Base-by-base conservation (phyloP, 2,329 filamentous ascomycete genomes). In the Aspergillus sclerotialis region DNA sequence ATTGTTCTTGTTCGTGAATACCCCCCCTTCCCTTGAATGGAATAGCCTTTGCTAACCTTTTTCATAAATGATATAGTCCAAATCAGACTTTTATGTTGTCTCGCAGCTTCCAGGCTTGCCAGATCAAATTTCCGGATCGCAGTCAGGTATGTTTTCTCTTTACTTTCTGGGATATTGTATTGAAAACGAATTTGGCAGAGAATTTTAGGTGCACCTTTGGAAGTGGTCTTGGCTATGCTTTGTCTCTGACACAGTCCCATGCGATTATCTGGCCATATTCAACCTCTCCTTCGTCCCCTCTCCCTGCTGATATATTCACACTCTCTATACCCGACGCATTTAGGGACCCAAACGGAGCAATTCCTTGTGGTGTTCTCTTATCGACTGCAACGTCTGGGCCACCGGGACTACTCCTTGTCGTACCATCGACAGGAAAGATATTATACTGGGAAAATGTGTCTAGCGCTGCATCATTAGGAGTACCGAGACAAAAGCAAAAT, bases 401-500 rank as follows among this genome's bases (percentile, higher is more conserved):
- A 48, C 83, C 89, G 21, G 92, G 92, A 2, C 72, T 98, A 24
- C 78, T 98, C 17, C 76, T 95, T 24, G 73, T 96, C 24, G 85
- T 90, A 66, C 84, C 90, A 9, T 77, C 76, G 12, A 88, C 74
- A 31, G 92, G 92, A 33, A 89, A 82, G 59, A 78, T 96, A 33
- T 81, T 86, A 28, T 96, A 92, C 60, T 96, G 92, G 88, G 92
- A 96, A 58, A 93, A 87, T 25, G 84, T 96, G 43, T 88, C 90
- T 36, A 88, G 80, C 58, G 88, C 87, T 7, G 84, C 88, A 25
- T 87, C 86, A 1, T 73, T 93, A 36, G 85, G 84, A 43, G 76
- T 93, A 26, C 84, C 90, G 52, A 82, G 84, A 45, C 83, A 93
- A 55, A 84, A 85, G 52, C 80, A 84, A 45, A 82, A 80, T 44